Conservation (phyloP, 2,329 filamentous ascomycete species). For the Colletotrichum lentis region DNA sequence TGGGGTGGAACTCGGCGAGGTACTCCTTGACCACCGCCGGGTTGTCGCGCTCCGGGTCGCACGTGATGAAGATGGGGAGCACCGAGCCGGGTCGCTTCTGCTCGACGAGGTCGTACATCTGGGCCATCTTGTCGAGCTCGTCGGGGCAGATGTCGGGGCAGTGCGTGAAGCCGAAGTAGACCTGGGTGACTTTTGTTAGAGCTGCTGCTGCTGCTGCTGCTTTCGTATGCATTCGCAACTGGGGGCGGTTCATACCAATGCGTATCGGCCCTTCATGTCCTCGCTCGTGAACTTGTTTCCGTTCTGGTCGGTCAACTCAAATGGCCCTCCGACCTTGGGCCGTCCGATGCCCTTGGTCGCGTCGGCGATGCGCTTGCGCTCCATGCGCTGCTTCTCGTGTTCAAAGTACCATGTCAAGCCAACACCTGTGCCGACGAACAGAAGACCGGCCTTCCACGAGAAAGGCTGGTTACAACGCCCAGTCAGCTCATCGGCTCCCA, state of each 20-base stretch:
- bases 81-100: constrained; percentile 62
- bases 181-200: constrained; percentile 57
- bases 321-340: constrained; percentile 91
- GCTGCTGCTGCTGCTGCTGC: background rate
- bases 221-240: background rate
- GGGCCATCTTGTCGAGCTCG: constrained; percentile 99
- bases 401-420: constrained; percentile 91
- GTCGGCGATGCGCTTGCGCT: constrained; percentile 87
- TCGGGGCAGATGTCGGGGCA: constrained; percentile 99
- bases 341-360: constrained; percentile 91
- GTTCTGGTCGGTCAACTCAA: constrained; percentile 82
- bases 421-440: constrained; percentile 82
- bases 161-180: constrained; percentile 98
- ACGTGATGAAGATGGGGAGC: constrained; percentile 89
- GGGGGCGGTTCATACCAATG: constrained; percentile 64
- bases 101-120: constrained; percentile 81
- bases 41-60: constrained; percentile 90
- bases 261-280: constrained; percentile 87
- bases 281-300: constrained; percentile 79
- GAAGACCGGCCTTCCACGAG: constrained; percentile 86
- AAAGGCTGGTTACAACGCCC: constrained; percentile 70
- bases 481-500: constrained; percentile 21
- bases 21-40: constrained; percentile 86
- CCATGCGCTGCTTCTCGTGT: constrained; percentile 89
- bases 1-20: constrained; percentile 87